A percentile compares a stretch with the other conserved stretches of the same genome.
These are phyloP conservation scores for Ascochyta rabiei DNA, from an alignment of 2,329 filamentous ascomycete genomes.

Conservation along the genomic window DNA sequence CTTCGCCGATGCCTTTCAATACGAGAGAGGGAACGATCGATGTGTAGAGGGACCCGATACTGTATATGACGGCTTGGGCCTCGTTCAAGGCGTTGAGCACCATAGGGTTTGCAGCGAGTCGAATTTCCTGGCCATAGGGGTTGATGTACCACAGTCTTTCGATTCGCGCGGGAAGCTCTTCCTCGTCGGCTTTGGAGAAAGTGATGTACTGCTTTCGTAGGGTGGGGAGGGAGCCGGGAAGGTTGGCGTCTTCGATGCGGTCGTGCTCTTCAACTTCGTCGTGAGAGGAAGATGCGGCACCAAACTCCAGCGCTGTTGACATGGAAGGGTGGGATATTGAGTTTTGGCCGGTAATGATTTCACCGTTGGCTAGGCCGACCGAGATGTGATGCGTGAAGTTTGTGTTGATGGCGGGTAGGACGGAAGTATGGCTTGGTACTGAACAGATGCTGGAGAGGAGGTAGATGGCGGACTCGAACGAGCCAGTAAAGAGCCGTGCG, in stretches of 20 bases:
- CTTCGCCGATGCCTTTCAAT: slow-evolving; percentile 74
- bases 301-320: slow-evolving; percentile 35
- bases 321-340: slow-evolving; percentile 50
- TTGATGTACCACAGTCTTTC: slow-evolving; percentile 95
- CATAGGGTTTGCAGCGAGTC: slow-evolving; percentile 80
- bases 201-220: slow-evolving; percentile 80
- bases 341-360: slow-evolving; percentile 86
- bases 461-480: slow-evolving; percentile 91
- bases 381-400: slow-evolving; percentile 97
- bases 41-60: slow-evolving; percentile 92
- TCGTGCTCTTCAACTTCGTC: slow-evolving; percentile 64
- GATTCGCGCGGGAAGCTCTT: slow-evolving; percentile 79
- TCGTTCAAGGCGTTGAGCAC: slow-evolving; percentile 71
- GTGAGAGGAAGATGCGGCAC: slow-evolving; percentile 23
- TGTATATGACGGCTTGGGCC: slow-evolving; percentile 79
- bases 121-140: slow-evolving; percentile 95
- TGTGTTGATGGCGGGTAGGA: slow-evolving; percentile 89
- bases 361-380: slow-evolving; percentile 77
- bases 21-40: slow-evolving; percentile 84
- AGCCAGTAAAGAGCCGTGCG: slow-evolving; percentile 87
- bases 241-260: slow-evolving; percentile 76
- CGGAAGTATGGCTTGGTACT: slow-evolving; percentile 76
- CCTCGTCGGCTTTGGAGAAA: slow-evolving; percentile 76
- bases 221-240: slow-evolving; percentile 79
- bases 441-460: slow-evolving; percentile 84